A percentile compares a stretch with the other conserved stretches of the same genome.
Evolutionary conservation across 78 protist genomes (phyloP).

Genomic region (Anaeramoeba flamelloides): DNA sequence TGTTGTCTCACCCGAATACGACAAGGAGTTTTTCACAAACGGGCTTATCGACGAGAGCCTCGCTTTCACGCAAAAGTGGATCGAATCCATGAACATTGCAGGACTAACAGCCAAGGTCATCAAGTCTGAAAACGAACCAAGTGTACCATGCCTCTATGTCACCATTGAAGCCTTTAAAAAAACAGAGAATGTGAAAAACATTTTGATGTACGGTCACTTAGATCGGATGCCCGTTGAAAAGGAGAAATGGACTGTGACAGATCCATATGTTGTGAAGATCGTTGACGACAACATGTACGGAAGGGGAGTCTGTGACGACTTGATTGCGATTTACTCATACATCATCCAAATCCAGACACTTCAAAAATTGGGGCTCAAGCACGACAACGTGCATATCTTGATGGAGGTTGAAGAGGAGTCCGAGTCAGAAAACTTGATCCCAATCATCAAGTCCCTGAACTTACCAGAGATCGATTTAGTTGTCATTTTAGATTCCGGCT

Average conservation of each 20-base stretch:
- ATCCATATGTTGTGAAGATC: slow-evolving; percentile 32
- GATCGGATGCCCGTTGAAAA: slow-evolving; percentile 51
- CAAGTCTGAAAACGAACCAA: slow-evolving; percentile 21
- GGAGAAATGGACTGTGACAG: slow-evolving; percentile 53
- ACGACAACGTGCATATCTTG: slow-evolving; percentile 43
- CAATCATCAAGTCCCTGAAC: slow-evolving; percentile 26
- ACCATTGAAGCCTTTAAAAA: slow-evolving; percentile 29
- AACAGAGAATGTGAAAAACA: slow-evolving; percentile 15
- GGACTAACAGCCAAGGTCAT: slow-evolving; percentile 31
- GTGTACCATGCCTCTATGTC: slow-evolving; percentile 52
- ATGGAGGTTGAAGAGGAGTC: slow-evolving; percentile 66
- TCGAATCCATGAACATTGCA: slow-evolving; percentile 28
- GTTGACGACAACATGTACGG: slow-evolving; percentile 43
- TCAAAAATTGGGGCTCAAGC: slow-evolving; percentile 33
- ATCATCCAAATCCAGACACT: slow-evolving; percentile 38
- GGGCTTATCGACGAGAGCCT: slow-evolving; percentile 52
- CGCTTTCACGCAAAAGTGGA: slow-evolving; percentile 39
- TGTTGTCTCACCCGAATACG: slow-evolving; percentile 56
- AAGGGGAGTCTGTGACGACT: slow-evolving; percentile 75
- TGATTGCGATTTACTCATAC: slow-evolving; percentile 60
- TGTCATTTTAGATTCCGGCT: slow-evolving; percentile 64
- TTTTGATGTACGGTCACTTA: slow-evolving; percentile 65
- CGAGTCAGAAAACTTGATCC: slow-evolving; percentile 47
- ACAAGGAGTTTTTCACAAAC: slow-evolving; percentile 49
- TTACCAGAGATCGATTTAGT: slow-evolving; percentile 24